Conservation (phyloP, 2,329 filamentous ascomycete genomes). For the Cytospora paraplurivora region DNA sequence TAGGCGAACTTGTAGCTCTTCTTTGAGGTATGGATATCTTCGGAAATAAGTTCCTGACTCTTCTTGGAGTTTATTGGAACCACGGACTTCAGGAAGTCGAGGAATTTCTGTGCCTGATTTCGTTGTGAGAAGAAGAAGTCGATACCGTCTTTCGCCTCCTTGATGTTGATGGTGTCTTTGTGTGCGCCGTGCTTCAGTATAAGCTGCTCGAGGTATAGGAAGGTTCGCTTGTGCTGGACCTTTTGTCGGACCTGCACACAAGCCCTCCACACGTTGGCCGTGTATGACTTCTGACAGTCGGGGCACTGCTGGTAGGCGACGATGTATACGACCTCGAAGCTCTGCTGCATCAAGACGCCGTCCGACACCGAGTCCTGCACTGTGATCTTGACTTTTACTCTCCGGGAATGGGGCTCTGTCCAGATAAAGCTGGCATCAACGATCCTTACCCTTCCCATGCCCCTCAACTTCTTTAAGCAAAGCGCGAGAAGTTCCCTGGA, state of each 20-base stretch:
- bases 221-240: constrained; percentile 86
- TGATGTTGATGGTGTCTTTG: constrained; percentile 95
- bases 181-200: constrained; percentile 94
- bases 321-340: constrained; percentile 91
- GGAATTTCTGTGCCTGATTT: constrained; percentile 81
- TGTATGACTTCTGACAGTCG: constrained; percentile 94
- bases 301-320: constrained; percentile 92
- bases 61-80: constrained; percentile 61
- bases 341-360: constrained; percentile 78
- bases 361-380: constrained; percentile 72
- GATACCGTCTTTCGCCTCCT: constrained; percentile 87
- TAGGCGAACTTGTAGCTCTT: constrained; percentile 95
- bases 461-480: constrained; percentile 84
- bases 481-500: constrained; percentile 90
- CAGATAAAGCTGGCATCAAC: constrained; percentile 96
- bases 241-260: constrained; percentile 95
- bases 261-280: constrained; percentile 92
- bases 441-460: constrained; percentile 86
- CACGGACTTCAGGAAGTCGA: constrained; percentile 78
- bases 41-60: constrained; percentile 76
- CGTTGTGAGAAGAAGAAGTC: constrained; percentile 92
- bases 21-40: constrained; percentile 86
- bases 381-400: constrained; percentile 93
- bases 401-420: constrained; percentile 94
- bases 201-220: constrained; percentile 79